phyloP scores from a whole-genome alignment of 139 green algal genomes.

The Volvox reticuliferus region DNA sequence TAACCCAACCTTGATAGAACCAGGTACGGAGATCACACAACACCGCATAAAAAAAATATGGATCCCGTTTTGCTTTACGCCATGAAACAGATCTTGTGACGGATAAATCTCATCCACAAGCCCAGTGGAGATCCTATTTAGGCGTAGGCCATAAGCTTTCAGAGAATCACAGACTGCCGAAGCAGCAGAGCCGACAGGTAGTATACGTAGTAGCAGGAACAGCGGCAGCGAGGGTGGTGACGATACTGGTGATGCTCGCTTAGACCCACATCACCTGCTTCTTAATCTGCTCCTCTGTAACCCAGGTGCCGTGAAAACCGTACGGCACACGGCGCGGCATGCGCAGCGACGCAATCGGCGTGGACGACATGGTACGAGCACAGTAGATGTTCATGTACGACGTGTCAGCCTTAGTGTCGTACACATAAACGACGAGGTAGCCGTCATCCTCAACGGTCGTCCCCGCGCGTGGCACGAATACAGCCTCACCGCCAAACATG shows the following conservation, averaged over 20 bases:
- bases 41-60: too few relatives aligned
- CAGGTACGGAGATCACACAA: too few relatives aligned
- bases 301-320: slow-evolving; percentile 70
- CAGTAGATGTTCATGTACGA: slow-evolving; percentile 72
- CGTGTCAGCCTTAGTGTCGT: slow-evolving; percentile 53
- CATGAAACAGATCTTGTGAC: too few relatives aligned
- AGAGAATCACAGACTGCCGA: too few relatives aligned
- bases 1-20: too few relatives aligned
- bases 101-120: too few relatives aligned
- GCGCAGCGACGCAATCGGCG: slow-evolving; percentile 69
- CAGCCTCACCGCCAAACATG: slow-evolving; percentile 72
- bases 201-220: too few relatives aligned
- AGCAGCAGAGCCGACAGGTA: too few relatives aligned
- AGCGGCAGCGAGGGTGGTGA: too few relatives aligned
- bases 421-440: slow-evolving; percentile 81
- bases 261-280: slow-evolving; percentile 17
- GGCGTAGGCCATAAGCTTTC: too few relatives aligned
- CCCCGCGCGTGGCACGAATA: slow-evolving; percentile 68
- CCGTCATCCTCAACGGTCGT: slow-evolving; percentile 78
- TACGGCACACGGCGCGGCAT: slow-evolving; percentile 78
- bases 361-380: slow-evolving; percentile 75
- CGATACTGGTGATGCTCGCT: background rate
- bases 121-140: too few relatives aligned
- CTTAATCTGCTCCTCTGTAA: slow-evolving; percentile 37
- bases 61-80: too few relatives aligned